Conservation (phyloP, 1,284 basidiomycete genomes). For the Lignosus rhinocerotis region DNA sequence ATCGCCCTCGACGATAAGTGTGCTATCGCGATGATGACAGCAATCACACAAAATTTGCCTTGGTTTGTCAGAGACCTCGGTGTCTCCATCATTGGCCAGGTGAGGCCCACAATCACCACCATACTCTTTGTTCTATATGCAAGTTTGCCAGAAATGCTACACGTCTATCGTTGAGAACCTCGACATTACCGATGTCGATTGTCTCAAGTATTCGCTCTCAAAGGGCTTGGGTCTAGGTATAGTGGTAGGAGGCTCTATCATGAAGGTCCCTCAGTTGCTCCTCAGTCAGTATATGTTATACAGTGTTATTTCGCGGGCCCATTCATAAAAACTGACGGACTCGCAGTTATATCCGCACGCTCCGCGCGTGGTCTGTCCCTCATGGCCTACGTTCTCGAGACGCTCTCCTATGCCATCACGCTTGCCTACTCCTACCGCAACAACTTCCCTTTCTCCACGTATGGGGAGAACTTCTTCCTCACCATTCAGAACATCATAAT, state of each 20-base stretch:
- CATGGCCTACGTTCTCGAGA: conserved; percentile 82
- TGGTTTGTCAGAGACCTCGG: conserved; percentile 82
- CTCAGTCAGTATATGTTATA: conserved; percentile 55
- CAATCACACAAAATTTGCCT: conserved; percentile 75
- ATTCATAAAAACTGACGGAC: conserved; percentile 6
- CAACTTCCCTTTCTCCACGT: conserved; percentile 90
- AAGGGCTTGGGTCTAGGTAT: conserved; percentile 94
- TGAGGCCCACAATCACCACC: conserved; percentile 32
- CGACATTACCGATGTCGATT: conserved; percentile 79
- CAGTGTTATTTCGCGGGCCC: neutral
- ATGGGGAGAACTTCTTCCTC: conserved; percentile 92
- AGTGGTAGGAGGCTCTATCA: conserved; percentile 89
- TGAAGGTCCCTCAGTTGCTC: conserved; percentile 91
- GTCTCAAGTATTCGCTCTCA: conserved; percentile 89
- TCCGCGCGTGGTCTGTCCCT: conserved; percentile 87
- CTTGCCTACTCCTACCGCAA: conserved; percentile 85
- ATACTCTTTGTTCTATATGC: neutral
- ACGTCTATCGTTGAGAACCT: conserved; percentile 87
- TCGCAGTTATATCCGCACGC: conserved; percentile 54
- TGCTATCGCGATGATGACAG: conserved; percentile 49
- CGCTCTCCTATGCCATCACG: conserved; percentile 83
- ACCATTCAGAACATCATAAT: conserved; percentile 83
- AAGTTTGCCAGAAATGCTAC: conserved; percentile 77
- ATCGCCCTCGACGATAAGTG: neutral
- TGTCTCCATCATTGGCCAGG: conserved; percentile 81